Evolutionary conservation across 108 stramenopile species (phyloP).

Genomic region (Aurantiochytrium sp.): DNA sequence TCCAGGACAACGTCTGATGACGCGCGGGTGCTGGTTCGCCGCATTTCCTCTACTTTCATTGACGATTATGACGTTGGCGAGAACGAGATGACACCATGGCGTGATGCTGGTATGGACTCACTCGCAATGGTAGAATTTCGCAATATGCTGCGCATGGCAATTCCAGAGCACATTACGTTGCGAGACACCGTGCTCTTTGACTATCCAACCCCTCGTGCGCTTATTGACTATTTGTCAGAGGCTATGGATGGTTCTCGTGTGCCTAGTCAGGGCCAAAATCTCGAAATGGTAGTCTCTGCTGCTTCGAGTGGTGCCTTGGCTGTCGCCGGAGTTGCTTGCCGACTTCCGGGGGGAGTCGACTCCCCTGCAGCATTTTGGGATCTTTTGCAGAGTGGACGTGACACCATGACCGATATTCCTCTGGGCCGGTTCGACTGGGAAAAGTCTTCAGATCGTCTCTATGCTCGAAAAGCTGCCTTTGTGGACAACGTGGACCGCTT

Average conservation of each 20-base stretch:
- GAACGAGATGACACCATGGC: not conserved
- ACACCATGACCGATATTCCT: not conserved
- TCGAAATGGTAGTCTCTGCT: too few relatives aligned
- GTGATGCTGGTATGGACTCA: constrained; percentile 14
- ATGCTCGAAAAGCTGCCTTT: constrained; percentile 3
- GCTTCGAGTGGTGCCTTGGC: not conserved
- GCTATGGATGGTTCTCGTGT: not conserved
- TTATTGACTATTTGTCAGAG: not conserved
- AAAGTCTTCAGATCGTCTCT: not conserved
- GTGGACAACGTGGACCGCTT: constrained; percentile 9
- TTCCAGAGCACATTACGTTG: not conserved
- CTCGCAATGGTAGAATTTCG: constrained; percentile 16
- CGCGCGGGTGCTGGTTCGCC: not conserved
- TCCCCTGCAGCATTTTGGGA: not conserved
- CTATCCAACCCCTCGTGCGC: constrained; percentile 10
- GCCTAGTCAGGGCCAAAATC: too few relatives aligned
- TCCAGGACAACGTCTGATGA: too few relatives aligned
- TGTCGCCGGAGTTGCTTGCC: not conserved
- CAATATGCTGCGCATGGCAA: not conserved
- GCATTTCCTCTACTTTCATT: not conserved
- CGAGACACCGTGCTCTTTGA: constrained; percentile 26
- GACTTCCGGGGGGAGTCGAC: not conserved
- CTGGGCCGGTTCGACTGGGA: not conserved
- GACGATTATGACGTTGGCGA: not conserved
- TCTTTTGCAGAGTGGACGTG: not conserved